phyloP scores from a whole-genome alignment of 2,329 filamentous ascomycete species.

The Cladosporium velox region DNA sequence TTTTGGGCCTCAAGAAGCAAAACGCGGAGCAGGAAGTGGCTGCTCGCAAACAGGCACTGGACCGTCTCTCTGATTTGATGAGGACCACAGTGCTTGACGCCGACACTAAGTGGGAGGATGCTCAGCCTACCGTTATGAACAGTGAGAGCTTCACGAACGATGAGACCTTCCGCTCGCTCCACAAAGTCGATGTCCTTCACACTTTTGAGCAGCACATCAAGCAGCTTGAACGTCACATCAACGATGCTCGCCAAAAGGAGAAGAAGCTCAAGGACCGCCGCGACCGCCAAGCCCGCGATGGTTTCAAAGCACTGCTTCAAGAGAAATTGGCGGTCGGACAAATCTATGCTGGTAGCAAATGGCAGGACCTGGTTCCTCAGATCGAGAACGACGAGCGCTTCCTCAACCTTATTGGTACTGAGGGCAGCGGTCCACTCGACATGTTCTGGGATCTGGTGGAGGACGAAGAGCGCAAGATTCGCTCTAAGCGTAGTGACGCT shows the following conservation, averaged over 20 bases:
- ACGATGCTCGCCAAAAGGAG: constrained; percentile 84
- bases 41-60: constrained; percentile 77
- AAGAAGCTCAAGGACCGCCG: constrained; percentile 78
- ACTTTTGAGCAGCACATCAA: constrained; percentile 97
- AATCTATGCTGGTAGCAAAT: constrained; percentile 88
- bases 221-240: constrained; percentile 83
- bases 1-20: constrained; percentile 76
- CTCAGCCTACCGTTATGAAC: constrained; percentile 76
- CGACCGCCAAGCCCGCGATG: constrained; percentile 84
- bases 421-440: constrained; percentile 66
- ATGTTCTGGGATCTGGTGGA: constrained; percentile 96
- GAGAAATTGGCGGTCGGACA: constrained; percentile 74
- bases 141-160: constrained; percentile 77
- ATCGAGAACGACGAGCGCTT: constrained; percentile 84
- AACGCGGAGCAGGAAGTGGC: constrained; percentile 74
- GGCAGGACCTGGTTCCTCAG: constrained; percentile 75
- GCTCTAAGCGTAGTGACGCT: constrained; percentile 34
- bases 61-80: constrained; percentile 76
- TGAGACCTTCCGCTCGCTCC: constrained; percentile 81
- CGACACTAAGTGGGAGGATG: constrained; percentile 92
- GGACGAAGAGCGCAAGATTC: constrained; percentile 72
- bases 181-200: constrained; percentile 84
- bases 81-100: constrained; percentile 81
- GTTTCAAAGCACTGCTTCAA: constrained; percentile 71
- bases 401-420: constrained; percentile 76